Base-by-base conservation (phyloP, 2,329 filamentous ascomycete genomes). In the Blastomyces parvus region DNA sequence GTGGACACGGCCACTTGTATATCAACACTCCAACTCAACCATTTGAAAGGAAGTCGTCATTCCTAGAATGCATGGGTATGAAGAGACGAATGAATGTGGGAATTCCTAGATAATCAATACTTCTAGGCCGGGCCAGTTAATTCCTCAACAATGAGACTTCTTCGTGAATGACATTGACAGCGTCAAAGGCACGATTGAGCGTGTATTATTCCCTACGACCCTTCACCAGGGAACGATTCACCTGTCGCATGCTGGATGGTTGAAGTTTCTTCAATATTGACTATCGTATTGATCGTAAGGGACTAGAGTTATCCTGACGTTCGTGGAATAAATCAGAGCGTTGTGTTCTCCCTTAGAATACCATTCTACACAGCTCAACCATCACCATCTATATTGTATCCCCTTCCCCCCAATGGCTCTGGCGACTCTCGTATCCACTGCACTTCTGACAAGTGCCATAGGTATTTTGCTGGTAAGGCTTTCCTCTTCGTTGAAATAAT, bases 391-490 rank as follows among this genome's bases (percentile, higher is more conserved):
- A 19, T 38, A 42, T 27, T n/a, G 9, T 33, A 59, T 36, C 40
- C 7, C 8, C 42, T 14, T 13, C 44, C 33, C 19, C 27, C 30
- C 27, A 17, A 46, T 59, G 40, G 25, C 58, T 33, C 14, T 50
- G 17, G 44, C 14, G 38, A 48, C 27, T 46, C 56, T 59, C 22
- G 7, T 22, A 17, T 14, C 19, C 36, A 30, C 33, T 17, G 40
- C 13, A 22, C 42, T 60, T 25, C 17, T 19, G 40, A 46, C 58
- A 38, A 38, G 22, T 25, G 25, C 25, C 25, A 33, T 42, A 36
- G n/a, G 9, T 60, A 60, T 50, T 48, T 60, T 17, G 33, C 38
- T 62, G n/a, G 55, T 62, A 42, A 42, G 36, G 13, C 3, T 27
- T 22, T 25, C 14, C 9, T 58, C 22, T 40, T 22, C 30, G 11